These are phyloP conservation scores for Pholiota molesta DNA, from an alignment of 768 basidiomycete species.

Conservation along the genomic window DNA sequence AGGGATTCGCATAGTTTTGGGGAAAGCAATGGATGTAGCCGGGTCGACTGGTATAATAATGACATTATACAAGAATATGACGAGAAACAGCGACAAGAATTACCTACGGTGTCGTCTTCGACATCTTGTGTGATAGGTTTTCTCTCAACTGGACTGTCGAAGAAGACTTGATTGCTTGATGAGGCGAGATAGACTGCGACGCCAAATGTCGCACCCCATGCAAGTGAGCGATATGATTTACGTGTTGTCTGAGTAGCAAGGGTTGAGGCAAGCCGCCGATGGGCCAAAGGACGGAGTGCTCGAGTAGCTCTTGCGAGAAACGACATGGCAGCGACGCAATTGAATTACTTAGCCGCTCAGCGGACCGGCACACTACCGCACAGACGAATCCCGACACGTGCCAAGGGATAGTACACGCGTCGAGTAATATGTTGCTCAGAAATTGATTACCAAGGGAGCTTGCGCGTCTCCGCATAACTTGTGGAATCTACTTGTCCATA, in stretches of 20 bases:
- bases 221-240: conserved; percentile 22
- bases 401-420: conserved; percentile 22
- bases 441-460: conserved; percentile 15
- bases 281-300: conserved; percentile 15
- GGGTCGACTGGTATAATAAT: conserved; percentile 56
- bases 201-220: conserved; percentile 36
- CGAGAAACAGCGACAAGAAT: not conserved
- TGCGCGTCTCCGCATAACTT: conserved; percentile 25
- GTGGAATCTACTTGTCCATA: conserved; percentile 10
- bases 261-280: conserved; percentile 21
- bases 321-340: conserved; percentile 5
- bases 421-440: not conserved
- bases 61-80: not conserved
- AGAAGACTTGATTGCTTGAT: conserved; percentile 37
- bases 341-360: not conserved
- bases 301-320: conserved; percentile 26
- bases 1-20: conserved; percentile 62
- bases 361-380: conserved; percentile 6
- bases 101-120: conserved; percentile 30
- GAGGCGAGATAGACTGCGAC: conserved; percentile 22
- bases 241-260: conserved; percentile 17
- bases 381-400: conserved; percentile 22
- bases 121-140: conserved; percentile 10
- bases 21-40: conserved; percentile 75
- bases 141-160: conserved; percentile 36